These are phyloP conservation scores for Coniochaeta hoffmannii DNA, from an alignment of 2,329 filamentous ascomycete genomes.

Conservation along the genomic window DNA sequence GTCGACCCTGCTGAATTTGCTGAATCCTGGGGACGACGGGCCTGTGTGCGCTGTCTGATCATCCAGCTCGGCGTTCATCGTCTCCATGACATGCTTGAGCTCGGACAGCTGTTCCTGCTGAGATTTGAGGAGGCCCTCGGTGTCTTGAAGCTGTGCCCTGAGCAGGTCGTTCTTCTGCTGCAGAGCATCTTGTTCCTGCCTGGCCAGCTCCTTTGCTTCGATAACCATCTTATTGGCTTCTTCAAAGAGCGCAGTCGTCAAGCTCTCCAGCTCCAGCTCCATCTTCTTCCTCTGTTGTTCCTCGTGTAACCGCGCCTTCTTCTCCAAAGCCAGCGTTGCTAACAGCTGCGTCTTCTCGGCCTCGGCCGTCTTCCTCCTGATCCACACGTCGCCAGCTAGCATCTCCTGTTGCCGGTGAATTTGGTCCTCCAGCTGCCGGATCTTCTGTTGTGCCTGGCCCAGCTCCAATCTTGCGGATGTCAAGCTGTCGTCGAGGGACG, in stretches of 20 bases:
- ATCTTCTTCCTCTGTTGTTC: slow-evolving; percentile 82
- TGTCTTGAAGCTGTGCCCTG: slow-evolving; percentile 76
- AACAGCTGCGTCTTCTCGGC: slow-evolving; percentile 57
- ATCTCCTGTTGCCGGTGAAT: slow-evolving; percentile 65
- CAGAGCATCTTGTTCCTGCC: slow-evolving; percentile 72
- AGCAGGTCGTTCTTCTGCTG: slow-evolving; percentile 85
- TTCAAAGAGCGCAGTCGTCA: slow-evolving; percentile 92
- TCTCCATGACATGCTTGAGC: slow-evolving; percentile 87
- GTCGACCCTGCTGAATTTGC: slow-evolving; percentile 56
- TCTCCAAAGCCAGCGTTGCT: slow-evolving; percentile 56
- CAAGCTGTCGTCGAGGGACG: slow-evolving; percentile 80
- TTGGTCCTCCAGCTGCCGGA: slow-evolving; percentile 58
- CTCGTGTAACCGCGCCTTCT: slow-evolving; percentile 51
- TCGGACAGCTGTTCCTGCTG: slow-evolving; percentile 91
- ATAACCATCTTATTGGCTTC: slow-evolving; percentile 99
- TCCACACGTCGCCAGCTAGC: slow-evolving; percentile 65
- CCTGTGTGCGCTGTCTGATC: slow-evolving; percentile 65
- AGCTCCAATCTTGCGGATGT: slow-evolving; percentile 78
- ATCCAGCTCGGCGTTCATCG: slow-evolving; percentile 67
- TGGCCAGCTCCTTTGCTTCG: slow-evolving; percentile 80
- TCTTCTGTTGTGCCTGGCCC: slow-evolving; percentile 60
- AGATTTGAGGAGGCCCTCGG: slow-evolving; percentile 74
- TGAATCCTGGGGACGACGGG: slow-evolving; percentile 73
- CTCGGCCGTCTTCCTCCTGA: slow-evolving; percentile 69
- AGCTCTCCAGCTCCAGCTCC: slow-evolving; percentile 81